Percentiles rank a stretch among this genome's conserved stretches.
phyloP scores from a whole-genome alignment of 2,329 filamentous ascomycete genomes.

The Ophiobolus disseminans region DNA sequence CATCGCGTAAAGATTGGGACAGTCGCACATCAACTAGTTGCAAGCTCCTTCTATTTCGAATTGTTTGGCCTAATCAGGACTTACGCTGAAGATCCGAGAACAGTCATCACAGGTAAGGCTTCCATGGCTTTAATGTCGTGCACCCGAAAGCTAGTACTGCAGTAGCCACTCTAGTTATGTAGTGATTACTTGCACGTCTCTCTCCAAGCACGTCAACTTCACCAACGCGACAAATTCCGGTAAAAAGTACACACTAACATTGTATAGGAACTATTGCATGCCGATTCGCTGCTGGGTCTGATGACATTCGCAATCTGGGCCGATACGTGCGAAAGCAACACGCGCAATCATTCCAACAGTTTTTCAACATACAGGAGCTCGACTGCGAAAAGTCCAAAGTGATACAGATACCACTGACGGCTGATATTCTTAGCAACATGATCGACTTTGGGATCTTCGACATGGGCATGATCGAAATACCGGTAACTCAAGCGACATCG shows the following conservation, averaged over 20 bases:
- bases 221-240: no score
- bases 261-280: not conserved
- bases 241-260: no score
- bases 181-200: no score
- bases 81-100: not conserved
- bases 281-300: not conserved
- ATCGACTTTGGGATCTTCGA: not conserved
- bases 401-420: not conserved
- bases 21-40: constrained; percentile 44
- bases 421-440: not conserved
- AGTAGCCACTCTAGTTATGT: no score
- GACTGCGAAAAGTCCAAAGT: not conserved
- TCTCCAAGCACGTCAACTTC: no score
- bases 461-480: not conserved
- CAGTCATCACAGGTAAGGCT: no score
- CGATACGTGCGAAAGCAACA: not conserved
- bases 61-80: not conserved
- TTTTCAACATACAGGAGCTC: not conserved
- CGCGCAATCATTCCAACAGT: not conserved
- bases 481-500: not conserved
- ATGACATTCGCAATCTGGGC: not conserved
- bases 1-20: constrained; percentile 31
- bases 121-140: no score
- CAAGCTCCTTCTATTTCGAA: constrained; percentile 29
- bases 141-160: no score